Conservation (phyloP, 768 basidiomycete species). For the Mycena belliarum region DNA sequence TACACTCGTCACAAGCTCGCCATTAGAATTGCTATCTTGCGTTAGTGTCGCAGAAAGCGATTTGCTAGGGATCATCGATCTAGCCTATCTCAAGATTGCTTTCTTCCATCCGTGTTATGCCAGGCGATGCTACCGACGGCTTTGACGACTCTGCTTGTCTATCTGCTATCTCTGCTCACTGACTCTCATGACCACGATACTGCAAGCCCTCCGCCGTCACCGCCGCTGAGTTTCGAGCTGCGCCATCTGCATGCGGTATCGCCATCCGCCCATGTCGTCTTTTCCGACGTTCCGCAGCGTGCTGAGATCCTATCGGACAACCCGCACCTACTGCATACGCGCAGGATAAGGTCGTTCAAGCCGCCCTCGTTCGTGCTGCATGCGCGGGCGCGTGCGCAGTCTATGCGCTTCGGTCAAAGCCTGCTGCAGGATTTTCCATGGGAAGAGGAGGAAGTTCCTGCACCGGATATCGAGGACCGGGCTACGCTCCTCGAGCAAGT, state of each 20-base stretch:
- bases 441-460: slow-evolving; percentile 73
- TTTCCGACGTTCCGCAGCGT: slow-evolving; percentile 46
- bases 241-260: slow-evolving; percentile 65
- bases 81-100: too few relatives aligned
- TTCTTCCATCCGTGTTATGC: slow-evolving; percentile 13
- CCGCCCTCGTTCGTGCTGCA: slow-evolving; percentile 51
- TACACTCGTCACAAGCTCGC: background rate
- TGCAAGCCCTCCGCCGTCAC: slow-evolving; percentile 3
- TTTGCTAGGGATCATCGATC: too few relatives aligned
- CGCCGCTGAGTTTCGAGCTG: slow-evolving; percentile 49
- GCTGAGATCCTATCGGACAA: slow-evolving; percentile 16
- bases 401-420: slow-evolving; percentile 47
- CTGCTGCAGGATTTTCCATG: slow-evolving; percentile 48
- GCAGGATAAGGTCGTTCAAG: slow-evolving; percentile 37
- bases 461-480: slow-evolving; percentile 76
- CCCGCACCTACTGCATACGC: slow-evolving; percentile 41
- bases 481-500: slow-evolving; percentile 62
- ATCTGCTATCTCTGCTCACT: slow-evolving; percentile 35
- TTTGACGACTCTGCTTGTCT: slow-evolving; percentile 49
- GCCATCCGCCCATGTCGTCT: slow-evolving; percentile 48
- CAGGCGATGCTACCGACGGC: slow-evolving; percentile 47
- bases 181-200: slow-evolving; percentile 5
- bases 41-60: too few relatives aligned
- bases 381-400: slow-evolving; percentile 45
- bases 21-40: background rate